phyloP scores from a whole-genome alignment of 2,329 filamentous ascomycete genomes.

The Teratosphaeria gauchensis region DNA sequence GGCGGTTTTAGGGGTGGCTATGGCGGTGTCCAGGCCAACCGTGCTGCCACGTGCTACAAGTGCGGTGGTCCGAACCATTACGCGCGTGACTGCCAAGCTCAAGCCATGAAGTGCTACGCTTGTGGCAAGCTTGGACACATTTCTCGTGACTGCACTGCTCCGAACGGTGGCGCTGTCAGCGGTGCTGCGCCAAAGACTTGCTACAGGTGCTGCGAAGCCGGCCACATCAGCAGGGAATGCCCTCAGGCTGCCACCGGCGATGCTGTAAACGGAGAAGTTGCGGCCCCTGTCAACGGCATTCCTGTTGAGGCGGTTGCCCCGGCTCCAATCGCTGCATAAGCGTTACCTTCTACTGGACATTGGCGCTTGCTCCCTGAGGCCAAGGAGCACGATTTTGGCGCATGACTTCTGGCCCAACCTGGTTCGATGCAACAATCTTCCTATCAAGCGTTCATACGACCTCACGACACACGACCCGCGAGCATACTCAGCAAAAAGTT shows the following conservation, averaged over 20 bases:
- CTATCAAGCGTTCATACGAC: constrained; percentile 19
- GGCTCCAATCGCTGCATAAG: constrained; percentile 37
- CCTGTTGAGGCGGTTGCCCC: constrained; percentile 34
- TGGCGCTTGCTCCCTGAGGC: constrained; percentile 5
- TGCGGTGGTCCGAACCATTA: constrained; percentile 90
- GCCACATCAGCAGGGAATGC: constrained; percentile 94
- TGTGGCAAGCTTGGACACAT: constrained; percentile 94
- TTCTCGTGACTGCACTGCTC: constrained; percentile 87
- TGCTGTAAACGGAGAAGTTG: constrained; percentile 3
- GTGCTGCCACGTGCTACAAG: constrained; percentile 59
- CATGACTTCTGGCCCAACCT: constrained; percentile 11
- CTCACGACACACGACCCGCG: constrained; percentile 16
- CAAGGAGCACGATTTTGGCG: constrained; percentile 5
- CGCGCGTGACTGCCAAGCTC: constrained; percentile 93
- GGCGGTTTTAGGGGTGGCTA: constrained; percentile 62
- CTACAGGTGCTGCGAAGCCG: constrained; percentile 92
- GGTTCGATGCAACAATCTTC: constrained; percentile 4
- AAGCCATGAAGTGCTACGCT: constrained; percentile 97
- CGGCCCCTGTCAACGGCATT: constrained; percentile 18
- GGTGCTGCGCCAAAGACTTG: constrained; percentile 88
- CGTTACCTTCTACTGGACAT: neutral
- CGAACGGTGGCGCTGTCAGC: constrained; percentile 91
- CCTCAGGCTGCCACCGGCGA: constrained; percentile 49
- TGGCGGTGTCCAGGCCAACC: constrained; percentile 48
- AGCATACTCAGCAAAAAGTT: constrained; percentile 13